phyloP scores from a whole-genome alignment of 202 grass and related monocot genomes.

The Schoenoplectus triqueter region DNA sequence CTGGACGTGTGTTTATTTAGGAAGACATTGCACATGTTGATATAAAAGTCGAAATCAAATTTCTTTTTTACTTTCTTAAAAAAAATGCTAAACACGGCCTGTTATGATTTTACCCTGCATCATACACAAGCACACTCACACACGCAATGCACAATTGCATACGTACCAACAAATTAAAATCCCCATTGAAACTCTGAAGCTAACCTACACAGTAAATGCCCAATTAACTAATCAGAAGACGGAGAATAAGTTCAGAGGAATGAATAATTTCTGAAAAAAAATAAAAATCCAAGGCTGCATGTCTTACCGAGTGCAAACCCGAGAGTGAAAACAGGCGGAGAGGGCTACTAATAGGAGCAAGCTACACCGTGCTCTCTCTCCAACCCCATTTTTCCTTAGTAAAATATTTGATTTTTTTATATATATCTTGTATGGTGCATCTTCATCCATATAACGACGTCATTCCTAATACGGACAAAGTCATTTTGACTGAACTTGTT shows the following conservation, averaged over 20 bases:
- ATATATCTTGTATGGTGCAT: neutral
- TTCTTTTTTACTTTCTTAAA: no score
- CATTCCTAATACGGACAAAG: neutral
- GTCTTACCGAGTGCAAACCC: neutral
- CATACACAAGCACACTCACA: no score
- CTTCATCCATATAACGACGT: neutral
- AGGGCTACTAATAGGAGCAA: neutral
- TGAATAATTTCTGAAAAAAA: conserved; percentile 11
- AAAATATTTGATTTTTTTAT: conserved; percentile 22
- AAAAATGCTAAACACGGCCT: no score
- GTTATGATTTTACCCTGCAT: no score
- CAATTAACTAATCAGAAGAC: neutral
- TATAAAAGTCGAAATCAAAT: no score
- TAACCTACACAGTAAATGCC: no score
- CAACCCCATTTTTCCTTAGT: conserved; percentile 5
- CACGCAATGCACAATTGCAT: neutral
- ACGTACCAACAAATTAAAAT: neutral
- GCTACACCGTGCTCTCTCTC: neutral
- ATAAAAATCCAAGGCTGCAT: neutral
- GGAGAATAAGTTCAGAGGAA: neutral
- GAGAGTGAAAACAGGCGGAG: conserved; percentile 24
- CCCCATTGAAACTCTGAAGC: no score
- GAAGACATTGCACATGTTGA: no score
- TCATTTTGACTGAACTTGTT: neutral
- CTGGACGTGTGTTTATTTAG: no score